phyloP scores from a whole-genome alignment of 1,284 basidiomycete species.

The Fomitopsis pinicola region DNA sequence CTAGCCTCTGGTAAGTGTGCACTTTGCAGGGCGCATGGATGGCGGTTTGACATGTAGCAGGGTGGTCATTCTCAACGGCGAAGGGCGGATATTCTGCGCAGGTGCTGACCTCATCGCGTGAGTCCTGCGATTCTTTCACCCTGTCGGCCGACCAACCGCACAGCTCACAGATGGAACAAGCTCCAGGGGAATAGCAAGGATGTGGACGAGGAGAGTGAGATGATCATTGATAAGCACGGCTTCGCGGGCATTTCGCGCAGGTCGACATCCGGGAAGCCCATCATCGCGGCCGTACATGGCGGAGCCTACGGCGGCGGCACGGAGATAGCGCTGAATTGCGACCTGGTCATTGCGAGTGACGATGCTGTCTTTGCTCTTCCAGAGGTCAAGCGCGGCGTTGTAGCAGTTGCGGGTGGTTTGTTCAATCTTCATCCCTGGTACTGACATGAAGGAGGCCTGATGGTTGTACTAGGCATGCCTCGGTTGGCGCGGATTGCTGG shows the following conservation, averaged over 20 bases:
- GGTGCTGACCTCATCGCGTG: conserved; percentile 77
- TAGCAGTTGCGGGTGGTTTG: conserved; percentile 72
- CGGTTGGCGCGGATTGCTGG: conserved; percentile 56
- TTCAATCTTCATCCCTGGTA: conserved; percentile 7
- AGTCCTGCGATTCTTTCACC: conserved; percentile 20
- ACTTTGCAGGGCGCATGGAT: background rate
- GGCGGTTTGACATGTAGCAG: conserved; percentile 29
- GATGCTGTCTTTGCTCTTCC: conserved; percentile 75
- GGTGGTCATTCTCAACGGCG: conserved; percentile 76
- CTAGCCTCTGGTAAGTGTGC: conserved; percentile 65
- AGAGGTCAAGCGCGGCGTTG: conserved; percentile 79
- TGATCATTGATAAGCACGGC: conserved; percentile 48
- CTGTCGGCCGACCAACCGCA: background rate
- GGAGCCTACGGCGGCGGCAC: conserved; percentile 78
- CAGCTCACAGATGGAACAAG: conserved; percentile 45
- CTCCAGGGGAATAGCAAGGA: conserved; percentile 35
- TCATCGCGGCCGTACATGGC: conserved; percentile 82
- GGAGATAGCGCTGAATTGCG: conserved; percentile 80
- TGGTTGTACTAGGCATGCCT: conserved; percentile 48
- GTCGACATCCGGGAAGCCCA: conserved; percentile 61
- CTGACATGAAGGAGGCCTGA: background rate
- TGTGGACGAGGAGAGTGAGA: conserved; percentile 42
- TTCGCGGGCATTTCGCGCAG: conserved; percentile 77
- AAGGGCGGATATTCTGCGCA: conserved; percentile 76
- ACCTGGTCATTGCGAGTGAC: conserved; percentile 74